phyloP scores from a whole-genome alignment of 2,329 filamentous ascomycete species.

The Fonsecaea multimorphosa region DNA sequence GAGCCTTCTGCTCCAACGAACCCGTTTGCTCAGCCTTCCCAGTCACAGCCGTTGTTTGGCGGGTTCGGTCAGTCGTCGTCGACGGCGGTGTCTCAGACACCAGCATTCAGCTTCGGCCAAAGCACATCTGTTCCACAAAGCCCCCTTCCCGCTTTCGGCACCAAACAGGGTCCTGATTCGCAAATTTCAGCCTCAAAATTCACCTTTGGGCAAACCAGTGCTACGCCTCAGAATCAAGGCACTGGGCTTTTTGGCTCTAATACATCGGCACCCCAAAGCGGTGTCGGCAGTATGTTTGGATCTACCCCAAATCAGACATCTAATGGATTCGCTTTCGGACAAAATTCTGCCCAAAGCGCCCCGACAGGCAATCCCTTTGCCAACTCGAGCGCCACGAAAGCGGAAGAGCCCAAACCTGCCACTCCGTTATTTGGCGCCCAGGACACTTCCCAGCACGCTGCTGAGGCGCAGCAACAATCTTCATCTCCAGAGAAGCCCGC shows the following conservation, averaged over 20 bases:
- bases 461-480: constrained; percentile 4
- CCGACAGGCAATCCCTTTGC: constrained; percentile 22
- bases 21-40: constrained; percentile 30
- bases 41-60: constrained; percentile 29
- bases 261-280: not conserved
- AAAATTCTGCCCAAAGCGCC: constrained; percentile 17
- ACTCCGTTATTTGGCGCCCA: constrained; percentile 22
- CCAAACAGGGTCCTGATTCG: constrained; percentile 11
- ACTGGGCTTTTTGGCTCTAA: constrained; percentile 11
- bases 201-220: constrained; percentile 22
- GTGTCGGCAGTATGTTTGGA: constrained; percentile 20
- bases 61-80: constrained; percentile 30
- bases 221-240: constrained; percentile 18
- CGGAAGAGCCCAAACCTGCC: constrained; percentile 17
- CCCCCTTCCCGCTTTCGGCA: constrained; percentile 23
- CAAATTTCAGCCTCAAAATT: constrained; percentile 22
- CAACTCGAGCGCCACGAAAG: constrained; percentile 13
- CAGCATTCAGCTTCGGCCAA: constrained; percentile 33
- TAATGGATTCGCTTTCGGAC: constrained; percentile 24
- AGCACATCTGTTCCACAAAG: constrained; percentile 26
- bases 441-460: constrained; percentile 16
- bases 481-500: constrained; percentile 22
- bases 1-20: constrained; percentile 20
- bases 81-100: constrained; percentile 20
- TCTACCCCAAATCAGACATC: constrained; percentile 16